Conservation (phyloP, 352 stramenopile species). For the Phytophthora europaea region DNA sequence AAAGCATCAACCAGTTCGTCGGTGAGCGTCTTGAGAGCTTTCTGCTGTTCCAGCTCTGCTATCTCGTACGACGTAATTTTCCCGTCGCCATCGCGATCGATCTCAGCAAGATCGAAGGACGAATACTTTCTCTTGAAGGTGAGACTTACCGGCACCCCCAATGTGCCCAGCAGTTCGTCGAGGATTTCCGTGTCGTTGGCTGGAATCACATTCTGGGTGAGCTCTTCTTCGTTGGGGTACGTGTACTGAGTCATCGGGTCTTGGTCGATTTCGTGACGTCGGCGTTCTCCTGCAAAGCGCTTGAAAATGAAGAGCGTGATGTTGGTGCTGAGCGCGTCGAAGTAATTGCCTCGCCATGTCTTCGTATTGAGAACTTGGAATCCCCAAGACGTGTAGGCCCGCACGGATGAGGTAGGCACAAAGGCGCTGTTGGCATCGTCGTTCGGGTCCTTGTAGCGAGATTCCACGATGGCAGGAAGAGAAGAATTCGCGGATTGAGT, state of each 20-base stretch:
- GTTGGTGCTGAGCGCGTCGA: constrained; percentile 93
- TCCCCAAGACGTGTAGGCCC: constrained; percentile 77
- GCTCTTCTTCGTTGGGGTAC: constrained; percentile 71
- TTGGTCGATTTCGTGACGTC: constrained; percentile 55
- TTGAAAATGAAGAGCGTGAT: constrained; percentile 91
- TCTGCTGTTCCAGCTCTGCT: constrained; percentile 37
- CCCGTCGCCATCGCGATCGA: constrained; percentile 70
- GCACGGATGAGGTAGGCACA: constrained; percentile 83
- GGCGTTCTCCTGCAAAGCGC: constrained; percentile 64
- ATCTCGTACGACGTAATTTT: constrained; percentile 82
- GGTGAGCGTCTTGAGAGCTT: constrained; percentile 51
- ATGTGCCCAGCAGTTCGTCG: constrained; percentile 66
- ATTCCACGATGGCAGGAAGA: constrained; percentile 61
- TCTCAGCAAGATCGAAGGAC: constrained; percentile 74
- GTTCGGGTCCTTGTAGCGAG: constrained; percentile 94
- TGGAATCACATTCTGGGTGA: constrained; percentile 46
- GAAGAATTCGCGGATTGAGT: constrained; percentile 37
- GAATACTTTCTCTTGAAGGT: constrained; percentile 75
- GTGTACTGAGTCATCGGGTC: constrained; percentile 46
- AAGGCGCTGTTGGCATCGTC: constrained; percentile 93
- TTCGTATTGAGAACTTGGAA: constrained; percentile 91
- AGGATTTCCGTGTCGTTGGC: constrained; percentile 69
- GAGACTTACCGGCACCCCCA: constrained; percentile 70
- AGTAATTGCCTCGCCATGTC: constrained; percentile 96
- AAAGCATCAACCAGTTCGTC: constrained; percentile 49